Evolutionary conservation across 1,139 yeast species (phyloP), one percentile per base, ranked within the genome.

Genomic region (Hemisphaericaspora xylanilytica): DNA sequence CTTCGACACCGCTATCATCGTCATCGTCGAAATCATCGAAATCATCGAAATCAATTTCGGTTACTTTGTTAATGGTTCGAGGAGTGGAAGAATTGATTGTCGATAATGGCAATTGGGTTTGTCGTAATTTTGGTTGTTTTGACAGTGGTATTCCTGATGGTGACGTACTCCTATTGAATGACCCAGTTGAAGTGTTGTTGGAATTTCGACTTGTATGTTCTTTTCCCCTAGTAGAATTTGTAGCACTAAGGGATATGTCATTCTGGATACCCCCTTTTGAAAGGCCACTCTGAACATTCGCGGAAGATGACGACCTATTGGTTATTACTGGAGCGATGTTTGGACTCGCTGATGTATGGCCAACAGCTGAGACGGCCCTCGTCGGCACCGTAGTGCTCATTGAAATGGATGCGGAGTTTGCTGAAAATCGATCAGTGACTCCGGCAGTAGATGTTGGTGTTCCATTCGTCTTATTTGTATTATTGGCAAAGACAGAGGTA

Each of bases 51-150:
- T 22, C 26, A 8, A 22, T 22, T 6, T 22, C 26, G 11, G n/a
- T 6, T 22, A 22, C 26, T 22, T 9, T 22, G 11, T 22, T 22
- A 20, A 20, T 8, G 8, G 5, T 8, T 6, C 21, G 21, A n/a
- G n/a, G n/a, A n/a, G n/a, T 20, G 21, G 8, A 20, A 12, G 28
- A 10, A n/a, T 25, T n/a, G 4, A 10, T 15, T 25, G 14, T 25
- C n/a, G 28, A 25, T 12, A 25, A 5, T 4, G 37, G 37, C 15
- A 35, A 25, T 8, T 20, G 28, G 10, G 38, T 30, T 30, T 31
- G 38, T 11, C 30, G 24, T 17, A 22, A 31, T 22, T 31, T 28
- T 10, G 29, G 5, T 4, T 3, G 28, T 12, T 25, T 5, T 6
- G 28, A 5, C 14, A 6, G 28, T 25, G 15, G 28, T 25, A 25